A percentile compares a stretch with the other conserved stretches of the same genome.
These are phyloP conservation scores for Exophiala aquamarina DNA, from an alignment of 2,329 filamentous ascomycete genomes.

Conservation along the genomic window DNA sequence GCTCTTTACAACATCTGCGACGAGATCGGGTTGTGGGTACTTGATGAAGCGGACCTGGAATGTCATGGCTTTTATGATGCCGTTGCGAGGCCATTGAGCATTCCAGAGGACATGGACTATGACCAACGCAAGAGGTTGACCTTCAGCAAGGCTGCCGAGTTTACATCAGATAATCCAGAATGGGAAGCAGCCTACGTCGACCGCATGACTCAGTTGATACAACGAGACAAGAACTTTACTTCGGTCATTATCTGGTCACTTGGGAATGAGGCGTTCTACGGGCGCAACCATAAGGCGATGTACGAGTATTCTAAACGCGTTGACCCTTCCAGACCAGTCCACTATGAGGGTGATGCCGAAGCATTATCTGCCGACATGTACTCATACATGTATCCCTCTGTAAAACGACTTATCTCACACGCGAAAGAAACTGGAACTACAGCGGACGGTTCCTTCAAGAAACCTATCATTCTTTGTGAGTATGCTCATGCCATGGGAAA, in stretches of 20 bases:
- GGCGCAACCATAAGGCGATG: slow-evolving; percentile 68
- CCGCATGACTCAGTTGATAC: slow-evolving; percentile 62
- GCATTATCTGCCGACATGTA: slow-evolving; percentile 65
- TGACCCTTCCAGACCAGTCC: slow-evolving; percentile 61
- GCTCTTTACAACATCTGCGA: slow-evolving; percentile 33
- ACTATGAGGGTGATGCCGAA: slow-evolving; percentile 66
- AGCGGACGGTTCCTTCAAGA: slow-evolving; percentile 48
- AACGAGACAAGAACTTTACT: slow-evolving; percentile 70
- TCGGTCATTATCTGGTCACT: slow-evolving; percentile 73
- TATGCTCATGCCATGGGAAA: slow-evolving; percentile 70
- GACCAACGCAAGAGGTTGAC: slow-evolving; percentile 8
- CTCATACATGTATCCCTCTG: slow-evolving; percentile 64
- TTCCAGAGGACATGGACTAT: slow-evolving; percentile 7
- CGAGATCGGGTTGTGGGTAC: slow-evolving; percentile 38
- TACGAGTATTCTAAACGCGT: slow-evolving; percentile 59
- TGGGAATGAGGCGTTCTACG: slow-evolving; percentile 73
- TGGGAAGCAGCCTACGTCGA: slow-evolving; percentile 65
- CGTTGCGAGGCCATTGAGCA: neutral
- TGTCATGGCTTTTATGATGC: slow-evolving; percentile 34
- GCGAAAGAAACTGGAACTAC: slow-evolving; percentile 38
- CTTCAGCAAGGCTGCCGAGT: slow-evolving; percentile 28
- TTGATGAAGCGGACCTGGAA: slow-evolving; percentile 40
- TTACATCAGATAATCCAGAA: slow-evolving; percentile 33
- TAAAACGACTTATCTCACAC: slow-evolving; percentile 39
- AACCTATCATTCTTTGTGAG: slow-evolving; percentile 47